A percentile compares a stretch with the other conserved stretches of the same genome.
These are phyloP conservation scores for Stereocaulon alpinum DNA, from an alignment of 495 filamentous ascomycete genomes.

Conservation along the genomic window DNA sequence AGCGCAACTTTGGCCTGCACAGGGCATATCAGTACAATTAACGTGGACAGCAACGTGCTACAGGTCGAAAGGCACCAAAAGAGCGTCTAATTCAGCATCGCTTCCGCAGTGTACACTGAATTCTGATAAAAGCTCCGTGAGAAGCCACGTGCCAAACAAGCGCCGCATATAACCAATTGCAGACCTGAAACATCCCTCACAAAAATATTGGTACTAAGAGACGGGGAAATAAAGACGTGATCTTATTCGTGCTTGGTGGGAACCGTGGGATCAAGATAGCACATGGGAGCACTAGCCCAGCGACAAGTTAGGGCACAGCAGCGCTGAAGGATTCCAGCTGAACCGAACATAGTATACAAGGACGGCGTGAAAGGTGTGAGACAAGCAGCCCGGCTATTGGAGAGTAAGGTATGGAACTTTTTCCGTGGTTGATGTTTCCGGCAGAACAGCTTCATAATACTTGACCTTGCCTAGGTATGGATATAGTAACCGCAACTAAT, in stretches of 20 bases:
- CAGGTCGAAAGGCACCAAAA: neutral
- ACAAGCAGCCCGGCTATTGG: neutral
- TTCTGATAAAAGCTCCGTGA: neutral
- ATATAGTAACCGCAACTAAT: too few relatives aligned
- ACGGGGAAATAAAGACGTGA: neutral
- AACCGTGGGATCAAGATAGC: neutral
- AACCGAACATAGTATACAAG: neutral
- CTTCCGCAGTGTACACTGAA: neutral
- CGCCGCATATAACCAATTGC: neutral
- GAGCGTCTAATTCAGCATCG: neutral
- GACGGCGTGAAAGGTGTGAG: neutral
- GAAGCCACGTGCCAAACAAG: neutral
- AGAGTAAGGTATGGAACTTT: neutral
- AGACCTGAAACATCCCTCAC: neutral
- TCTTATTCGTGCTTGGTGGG: neutral
- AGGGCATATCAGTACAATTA: neutral
- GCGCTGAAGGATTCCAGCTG: neutral
- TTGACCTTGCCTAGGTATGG: neutral
- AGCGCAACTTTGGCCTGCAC: neutral
- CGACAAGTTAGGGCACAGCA: neutral
- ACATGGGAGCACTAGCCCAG: neutral
- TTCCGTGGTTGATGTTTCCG: neutral
- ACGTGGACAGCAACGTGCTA: neutral
- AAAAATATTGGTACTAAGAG: neutral
- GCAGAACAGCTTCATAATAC: neutral